Percentiles rank a stretch among this genome's conserved stretches.
Conservation (phyloP, 2,329 filamentous ascomycete genomes). For the Verticillium nonalfalfae region DNA sequence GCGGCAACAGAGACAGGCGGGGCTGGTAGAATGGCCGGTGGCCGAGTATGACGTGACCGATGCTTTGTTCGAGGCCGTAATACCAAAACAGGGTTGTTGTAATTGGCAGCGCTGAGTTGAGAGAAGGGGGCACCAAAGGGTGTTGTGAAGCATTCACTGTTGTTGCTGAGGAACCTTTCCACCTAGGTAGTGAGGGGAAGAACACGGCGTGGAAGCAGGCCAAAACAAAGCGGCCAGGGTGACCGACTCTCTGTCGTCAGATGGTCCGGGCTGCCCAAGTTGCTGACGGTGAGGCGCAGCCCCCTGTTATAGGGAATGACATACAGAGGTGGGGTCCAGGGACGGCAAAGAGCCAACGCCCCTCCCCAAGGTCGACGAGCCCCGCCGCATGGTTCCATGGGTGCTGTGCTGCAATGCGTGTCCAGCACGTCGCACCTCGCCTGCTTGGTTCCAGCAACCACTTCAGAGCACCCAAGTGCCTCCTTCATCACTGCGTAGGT, state of each 20-base stretch:
- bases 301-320: not conserved
- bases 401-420: not conserved
- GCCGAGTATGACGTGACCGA: not conserved
- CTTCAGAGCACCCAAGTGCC: not conserved
- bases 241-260: not conserved
- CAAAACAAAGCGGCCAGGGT: not conserved
- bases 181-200: not conserved
- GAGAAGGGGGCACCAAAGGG: not conserved
- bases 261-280: not conserved
- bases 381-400: not conserved
- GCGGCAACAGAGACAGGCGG: not conserved
- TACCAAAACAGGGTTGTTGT: not conserved
- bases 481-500: not conserved
- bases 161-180: not conserved
- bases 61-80: not conserved
- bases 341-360: not conserved
- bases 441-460: not conserved
- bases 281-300: not conserved
- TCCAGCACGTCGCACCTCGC: not conserved
- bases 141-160: not conserved
- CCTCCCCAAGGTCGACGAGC: not conserved
- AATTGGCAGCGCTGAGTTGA: not conserved
- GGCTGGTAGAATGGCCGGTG: not conserved
- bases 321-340: not conserved
- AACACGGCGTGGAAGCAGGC: not conserved